Evolutionary conservation across 345 rosid species (phyloP).

Genomic region (Streptanthus diversifolius): DNA sequence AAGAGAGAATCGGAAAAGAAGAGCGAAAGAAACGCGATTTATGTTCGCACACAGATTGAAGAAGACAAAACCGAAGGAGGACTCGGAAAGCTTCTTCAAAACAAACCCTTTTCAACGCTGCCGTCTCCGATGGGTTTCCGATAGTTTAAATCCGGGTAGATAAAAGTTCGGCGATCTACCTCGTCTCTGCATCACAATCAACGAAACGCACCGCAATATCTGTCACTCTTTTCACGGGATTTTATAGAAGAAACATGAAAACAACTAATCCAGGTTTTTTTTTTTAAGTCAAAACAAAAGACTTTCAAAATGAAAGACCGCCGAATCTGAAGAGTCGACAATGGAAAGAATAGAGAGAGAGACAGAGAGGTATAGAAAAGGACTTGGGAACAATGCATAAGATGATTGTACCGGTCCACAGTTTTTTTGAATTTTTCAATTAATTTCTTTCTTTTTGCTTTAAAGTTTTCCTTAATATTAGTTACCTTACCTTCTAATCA

Average conservation of each 20-base stretch:
- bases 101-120: constrained; percentile 18
- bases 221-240: not conserved
- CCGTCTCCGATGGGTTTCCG: constrained; percentile 13
- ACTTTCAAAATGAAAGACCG: constrained; percentile 23
- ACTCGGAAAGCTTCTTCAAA: constrained; percentile 5
- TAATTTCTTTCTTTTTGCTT: not conserved
- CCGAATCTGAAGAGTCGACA: constrained; percentile 31
- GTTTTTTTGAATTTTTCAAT: constrained; percentile 13
- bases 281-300: constrained; percentile 2
- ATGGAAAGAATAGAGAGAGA: not conserved
- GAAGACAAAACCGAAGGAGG: not conserved
- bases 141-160: not conserved
- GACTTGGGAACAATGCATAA: not conserved
- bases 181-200: constrained; percentile 28
- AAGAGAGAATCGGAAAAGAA: constrained; percentile 1
- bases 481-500: constrained; percentile 29
- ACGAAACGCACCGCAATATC: constrained; percentile 10
- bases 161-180: constrained; percentile 21
- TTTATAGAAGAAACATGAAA: not conserved
- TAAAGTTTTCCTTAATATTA: not conserved
- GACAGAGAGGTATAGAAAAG: not conserved
- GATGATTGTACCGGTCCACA: constrained; percentile 9
- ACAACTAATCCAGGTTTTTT: not conserved
- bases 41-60: not conserved
- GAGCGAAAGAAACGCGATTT: not conserved